phyloP scores from a whole-genome alignment of 2,329 filamentous ascomycete genomes.

The Phyllosticta citribraziliensis region DNA sequence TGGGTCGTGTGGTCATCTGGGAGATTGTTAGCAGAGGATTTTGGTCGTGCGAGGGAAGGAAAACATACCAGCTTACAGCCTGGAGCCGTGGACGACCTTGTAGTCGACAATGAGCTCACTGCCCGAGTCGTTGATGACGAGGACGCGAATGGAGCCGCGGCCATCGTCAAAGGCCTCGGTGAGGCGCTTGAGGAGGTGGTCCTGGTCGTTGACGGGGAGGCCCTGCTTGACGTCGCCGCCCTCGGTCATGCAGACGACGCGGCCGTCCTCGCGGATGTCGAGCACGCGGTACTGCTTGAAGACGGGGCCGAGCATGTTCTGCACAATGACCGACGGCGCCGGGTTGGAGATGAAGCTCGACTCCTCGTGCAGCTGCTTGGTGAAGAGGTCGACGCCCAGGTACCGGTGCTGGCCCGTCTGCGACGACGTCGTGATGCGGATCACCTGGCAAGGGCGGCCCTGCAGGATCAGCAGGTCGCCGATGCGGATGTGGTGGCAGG shows the following conservation, averaged over 20 bases:
- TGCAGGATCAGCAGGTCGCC: constrained; percentile 98
- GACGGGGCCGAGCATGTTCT: constrained; percentile 98
- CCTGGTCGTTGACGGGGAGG: constrained; percentile 90
- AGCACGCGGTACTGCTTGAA: constrained; percentile 99
- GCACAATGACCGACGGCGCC: constrained; percentile 88
- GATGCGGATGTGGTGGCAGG: constrained; percentile 98
- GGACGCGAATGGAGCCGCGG: constrained; percentile 84
- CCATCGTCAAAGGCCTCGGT: constrained; percentile 78
- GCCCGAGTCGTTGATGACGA: constrained; percentile 89
- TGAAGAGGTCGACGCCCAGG: constrained; percentile 99
- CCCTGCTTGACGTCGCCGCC: constrained; percentile 96
- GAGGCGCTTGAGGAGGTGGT: constrained; percentile 73
- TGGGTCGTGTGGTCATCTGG: neutral
- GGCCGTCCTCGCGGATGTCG: constrained; percentile 78
- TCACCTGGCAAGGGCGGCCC: constrained; percentile 98
- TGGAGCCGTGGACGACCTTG: constrained; percentile 85
- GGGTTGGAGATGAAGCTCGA: constrained; percentile 97
- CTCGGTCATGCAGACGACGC: constrained; percentile 95
- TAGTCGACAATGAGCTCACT: constrained; percentile 96
- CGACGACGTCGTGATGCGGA: constrained; percentile 95
- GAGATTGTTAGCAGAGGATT: neutral
- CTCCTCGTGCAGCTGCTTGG: constrained; percentile 98
- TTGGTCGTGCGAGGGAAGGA: constrained; percentile 10
- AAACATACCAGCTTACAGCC: constrained; percentile 40
- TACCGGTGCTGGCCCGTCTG: constrained; percentile 99